Percentiles rank a stretch among this genome's conserved stretches.
These are phyloP conservation scores for Talaromyces rugulosus DNA, from an alignment of 2,329 filamentous ascomycete species.

Conservation along the genomic window DNA sequence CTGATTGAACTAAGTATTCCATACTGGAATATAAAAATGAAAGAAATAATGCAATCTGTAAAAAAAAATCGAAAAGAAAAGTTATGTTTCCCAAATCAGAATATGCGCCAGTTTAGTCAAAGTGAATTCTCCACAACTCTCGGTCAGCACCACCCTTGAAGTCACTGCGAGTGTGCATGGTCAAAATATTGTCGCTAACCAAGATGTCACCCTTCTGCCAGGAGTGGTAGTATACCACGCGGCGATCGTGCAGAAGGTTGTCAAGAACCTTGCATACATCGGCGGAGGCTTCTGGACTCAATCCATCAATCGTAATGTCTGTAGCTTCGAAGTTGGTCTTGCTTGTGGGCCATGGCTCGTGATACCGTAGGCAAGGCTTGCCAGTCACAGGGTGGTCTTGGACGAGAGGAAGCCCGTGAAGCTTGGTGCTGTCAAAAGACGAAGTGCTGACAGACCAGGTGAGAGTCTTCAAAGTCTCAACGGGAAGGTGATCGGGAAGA, in stretches of 20 bases:
- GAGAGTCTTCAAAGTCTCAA: conserved; percentile 35
- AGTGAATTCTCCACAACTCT: conserved; percentile 8
- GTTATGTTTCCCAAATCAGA: not conserved
- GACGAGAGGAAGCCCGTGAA: conserved; percentile 45
- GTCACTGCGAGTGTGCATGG: conserved; percentile 10
- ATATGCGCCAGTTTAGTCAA: conserved; percentile 6
- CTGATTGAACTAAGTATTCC: not conserved
- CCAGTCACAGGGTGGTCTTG: conserved; percentile 44
- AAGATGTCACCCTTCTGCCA: conserved; percentile 56
- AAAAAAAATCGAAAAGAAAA: not conserved
- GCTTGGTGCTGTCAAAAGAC: conserved; percentile 43
- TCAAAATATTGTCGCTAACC: conserved; percentile 46
- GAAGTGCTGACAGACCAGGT: conserved; percentile 49
- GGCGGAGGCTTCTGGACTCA: conserved; percentile 19
- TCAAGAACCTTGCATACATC: conserved; percentile 32
- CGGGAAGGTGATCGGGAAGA: conserved; percentile 35
- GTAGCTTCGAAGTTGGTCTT: conserved; percentile 51
- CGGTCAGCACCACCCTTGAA: conserved; percentile 3
- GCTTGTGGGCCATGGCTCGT: conserved; percentile 52
- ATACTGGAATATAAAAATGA: not conserved
- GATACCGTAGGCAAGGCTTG: conserved; percentile 50
- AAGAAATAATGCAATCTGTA: not conserved
- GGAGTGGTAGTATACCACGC: conserved; percentile 47
- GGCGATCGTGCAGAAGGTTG: conserved; percentile 45
- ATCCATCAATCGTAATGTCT: conserved; percentile 35